Base-by-base conservation (phyloP, 441 rosid genomes). In the Populus hybrid region DNA sequence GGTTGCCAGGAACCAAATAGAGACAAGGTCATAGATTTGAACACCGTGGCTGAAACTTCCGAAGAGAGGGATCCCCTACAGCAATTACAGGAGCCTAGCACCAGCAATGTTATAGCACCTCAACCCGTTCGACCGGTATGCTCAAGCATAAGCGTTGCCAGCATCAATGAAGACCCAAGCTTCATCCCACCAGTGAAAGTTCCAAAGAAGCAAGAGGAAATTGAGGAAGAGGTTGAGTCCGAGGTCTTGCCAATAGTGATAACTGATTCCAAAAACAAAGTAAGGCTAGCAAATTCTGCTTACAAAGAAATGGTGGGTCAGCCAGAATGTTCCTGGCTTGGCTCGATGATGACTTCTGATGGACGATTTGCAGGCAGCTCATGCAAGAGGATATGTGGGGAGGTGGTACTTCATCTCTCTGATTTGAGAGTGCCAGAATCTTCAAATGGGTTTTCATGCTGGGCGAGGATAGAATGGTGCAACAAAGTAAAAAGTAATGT, bases 301-400 rank as follows among this genome's bases (percentile, higher is more conserved):
- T 95, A 91, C 83, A 95, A 87, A 78, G 97, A 94, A 77, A 91
- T 95, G 97, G 92, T 95, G 80, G 98, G 99, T 18, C 97, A 95
- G 74, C 99, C 98, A 0, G 98, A 94, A 76, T 95, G 99, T 75
- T 82, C 87, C 9, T 95, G 98, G 99, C 88, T 95, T 18, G 93
- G 89, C 35, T 83, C 92, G 0, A 84, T 92, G 91, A 88, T 86
- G 71, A 64, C 40, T 6, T 69, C 70, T 8, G 84, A 71, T 40
- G 85, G 87, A 19, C 40, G 75, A 23, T 12, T 5, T n/a, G 53
- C 80, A 3, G 73, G 78, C 63, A 71, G 76, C 68, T 59, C 85
- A 66, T 77, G 86, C 78, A 90, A 83, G 82, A 90, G 97, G 86
- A 95, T 95, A 7, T 87, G 97, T 61, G 97, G 99, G 6, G 93